Conservation (phyloP, 768 basidiomycete species). For the Tulasnella sp. region DNA sequence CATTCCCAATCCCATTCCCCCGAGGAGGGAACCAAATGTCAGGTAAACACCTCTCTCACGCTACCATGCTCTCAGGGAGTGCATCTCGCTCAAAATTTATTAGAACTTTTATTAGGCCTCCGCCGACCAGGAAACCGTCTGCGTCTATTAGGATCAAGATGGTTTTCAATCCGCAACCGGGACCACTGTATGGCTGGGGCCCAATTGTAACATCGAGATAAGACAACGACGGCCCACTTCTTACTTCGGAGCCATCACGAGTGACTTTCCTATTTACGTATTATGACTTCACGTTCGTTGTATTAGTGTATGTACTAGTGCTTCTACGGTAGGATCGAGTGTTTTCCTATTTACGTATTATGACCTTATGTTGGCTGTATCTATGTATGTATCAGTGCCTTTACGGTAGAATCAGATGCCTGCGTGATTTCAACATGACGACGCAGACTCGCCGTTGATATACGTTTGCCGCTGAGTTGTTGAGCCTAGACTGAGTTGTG, state of each 20-base stretch:
- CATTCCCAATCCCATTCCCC: too few relatives aligned
- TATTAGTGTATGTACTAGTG: not conserved
- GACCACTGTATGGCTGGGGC: not conserved
- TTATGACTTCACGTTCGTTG: not conserved
- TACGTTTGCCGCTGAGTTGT: not conserved
- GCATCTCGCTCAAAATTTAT: not conserved
- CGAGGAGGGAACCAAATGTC: not conserved
- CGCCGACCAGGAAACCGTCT: not conserved
- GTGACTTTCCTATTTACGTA: not conserved
- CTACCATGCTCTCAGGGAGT: not conserved
- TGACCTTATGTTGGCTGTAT: not conserved
- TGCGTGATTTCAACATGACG: not conserved
- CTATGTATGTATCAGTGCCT: too few relatives aligned
- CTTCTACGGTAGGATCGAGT: too few relatives aligned
- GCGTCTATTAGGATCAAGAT: not conserved
- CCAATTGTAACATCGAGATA: not conserved
- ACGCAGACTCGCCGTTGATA: not conserved
- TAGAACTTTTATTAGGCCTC: not conserved
- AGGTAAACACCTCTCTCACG: not conserved
- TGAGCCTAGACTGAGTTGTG: not conserved
- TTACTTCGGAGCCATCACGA: not conserved
- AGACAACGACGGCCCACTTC: not conserved
- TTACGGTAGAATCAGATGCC: not conserved
- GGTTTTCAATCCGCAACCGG: not conserved
- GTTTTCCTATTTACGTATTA: not conserved